phyloP scores from a whole-genome alignment of 345 rosid species.

The Aegle marmelos region DNA sequence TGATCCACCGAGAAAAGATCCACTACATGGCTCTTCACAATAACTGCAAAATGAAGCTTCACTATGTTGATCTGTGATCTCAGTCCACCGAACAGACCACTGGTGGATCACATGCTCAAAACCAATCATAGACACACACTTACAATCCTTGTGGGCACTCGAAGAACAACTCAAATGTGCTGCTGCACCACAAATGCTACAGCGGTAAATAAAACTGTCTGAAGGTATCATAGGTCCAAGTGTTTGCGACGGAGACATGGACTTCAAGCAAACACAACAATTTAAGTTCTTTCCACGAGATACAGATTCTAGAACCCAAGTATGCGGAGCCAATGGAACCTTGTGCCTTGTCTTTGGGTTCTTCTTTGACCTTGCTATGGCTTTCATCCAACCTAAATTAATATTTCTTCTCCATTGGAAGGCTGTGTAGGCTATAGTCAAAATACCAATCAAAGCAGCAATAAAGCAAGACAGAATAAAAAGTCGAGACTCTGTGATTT shows the following conservation, averaged over 20 bases:
- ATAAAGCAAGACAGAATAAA: slow-evolving; percentile 60
- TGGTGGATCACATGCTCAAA: slow-evolving; percentile 80
- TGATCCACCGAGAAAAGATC: slow-evolving; percentile 92
- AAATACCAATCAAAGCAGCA: slow-evolving; percentile 77
- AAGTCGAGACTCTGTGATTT: slow-evolving; percentile 49
- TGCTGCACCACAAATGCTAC: slow-evolving; percentile 77
- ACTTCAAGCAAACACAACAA: slow-evolving; percentile 84
- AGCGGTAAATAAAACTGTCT: slow-evolving; percentile 58
- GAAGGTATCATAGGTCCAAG: slow-evolving; percentile 53
- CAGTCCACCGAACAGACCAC: slow-evolving; percentile 95
- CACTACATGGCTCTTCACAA: slow-evolving; percentile 89
- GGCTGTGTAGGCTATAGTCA: slow-evolving; percentile 84
- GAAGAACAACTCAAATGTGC: slow-evolving; percentile 73
- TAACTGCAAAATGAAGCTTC: slow-evolving; percentile 78
- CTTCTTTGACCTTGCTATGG: slow-evolving; percentile 85
- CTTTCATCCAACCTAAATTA: slow-evolving; percentile 92
- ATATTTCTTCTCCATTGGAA: slow-evolving; percentile 97
- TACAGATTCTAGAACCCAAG: slow-evolving; percentile 63
- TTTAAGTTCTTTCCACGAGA: slow-evolving; percentile 79
- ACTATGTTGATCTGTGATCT: slow-evolving; percentile 78
- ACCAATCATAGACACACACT: slow-evolving; percentile 79
- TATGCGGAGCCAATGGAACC: slow-evolving; percentile 65
- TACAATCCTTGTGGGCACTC: slow-evolving; percentile 76
- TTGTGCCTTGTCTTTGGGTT: slow-evolving; percentile 82
- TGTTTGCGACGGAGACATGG: slow-evolving; percentile 69